Evolutionary conservation across 1,284 basidiomycete species (phyloP), one percentile per base, ranked within the genome.

Genomic region (Ceratobasidium sp.): DNA sequence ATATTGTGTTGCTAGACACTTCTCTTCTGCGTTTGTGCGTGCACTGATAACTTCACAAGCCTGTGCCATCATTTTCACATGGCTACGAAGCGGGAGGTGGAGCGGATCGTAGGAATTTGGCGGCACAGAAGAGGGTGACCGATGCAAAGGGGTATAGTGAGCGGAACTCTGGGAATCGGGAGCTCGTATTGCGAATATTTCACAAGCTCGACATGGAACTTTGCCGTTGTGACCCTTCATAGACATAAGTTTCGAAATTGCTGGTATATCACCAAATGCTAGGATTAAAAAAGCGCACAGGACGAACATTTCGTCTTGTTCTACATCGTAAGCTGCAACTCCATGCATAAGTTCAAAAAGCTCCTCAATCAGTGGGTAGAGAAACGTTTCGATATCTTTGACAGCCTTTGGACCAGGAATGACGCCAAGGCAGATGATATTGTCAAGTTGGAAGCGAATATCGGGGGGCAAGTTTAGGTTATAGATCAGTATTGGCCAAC

Each of bases 131-230:
- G 12, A 10, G 8, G 10, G 49, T 1, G 68, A 17, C 10, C 47
- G 49, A 31, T 69, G 50, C 5, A 68, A 49, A 22, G 69, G 69
- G 25, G 25, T 25, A 35, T 70, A 70, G 31, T 70, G 60, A 20
- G n/a, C n/a, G 6, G 8, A 34, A 15, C 25, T 43, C 15, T 5
- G 12, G 12, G 34, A 20, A 42, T n/a, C 31, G 12, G n/a, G n/a
- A 25, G 27, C 34, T 4, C 54, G 73, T 0, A 84, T 35, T 42
- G 53, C 69, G n/a, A 8, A 8, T 7, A 72, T 72, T 34, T 50
- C 47, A 50, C 71, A 72, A 17, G 38, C 27, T n/a, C 47, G 62
- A 38, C 71, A 72, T 7, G 70, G 71, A 25, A 35, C 35, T 15
- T 49, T 32, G 17, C 54, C 62, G 42, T 71, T 71, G 34, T 68